phyloP scores from a whole-genome alignment of 164 flowering plant species.

The Macadamia tetraphylla region DNA sequence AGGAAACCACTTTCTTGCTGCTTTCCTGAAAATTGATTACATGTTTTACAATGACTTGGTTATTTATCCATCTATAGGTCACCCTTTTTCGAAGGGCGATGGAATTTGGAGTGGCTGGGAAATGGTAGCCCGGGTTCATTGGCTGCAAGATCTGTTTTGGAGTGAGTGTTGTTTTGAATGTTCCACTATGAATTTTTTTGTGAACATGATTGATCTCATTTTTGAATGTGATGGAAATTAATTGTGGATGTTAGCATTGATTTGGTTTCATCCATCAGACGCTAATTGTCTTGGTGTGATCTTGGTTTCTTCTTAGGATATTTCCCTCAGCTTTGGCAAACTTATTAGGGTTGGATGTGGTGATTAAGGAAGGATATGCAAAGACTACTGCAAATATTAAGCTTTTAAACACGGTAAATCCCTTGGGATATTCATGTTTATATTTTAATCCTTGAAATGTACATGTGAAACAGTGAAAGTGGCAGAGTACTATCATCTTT shows the following conservation, averaged over 20 bases:
- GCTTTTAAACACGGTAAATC: constrained; percentile 59
- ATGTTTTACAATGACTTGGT: constrained; percentile 12
- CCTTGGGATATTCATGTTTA: background rate
- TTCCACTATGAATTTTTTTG: background rate
- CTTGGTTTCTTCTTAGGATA: constrained; percentile 50
- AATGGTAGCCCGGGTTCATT: constrained; percentile 60
- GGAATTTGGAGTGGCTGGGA: constrained; percentile 93
- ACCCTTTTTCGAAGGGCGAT: constrained; percentile 80
- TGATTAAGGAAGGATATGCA: constrained; percentile 63
- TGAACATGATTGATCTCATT: background rate
- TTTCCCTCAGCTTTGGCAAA: constrained; percentile 61
- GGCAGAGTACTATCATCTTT: no score
- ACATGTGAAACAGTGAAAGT: no score
- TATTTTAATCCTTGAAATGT: no score
- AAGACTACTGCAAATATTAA: constrained; percentile 53
- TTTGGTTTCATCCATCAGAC: background rate
- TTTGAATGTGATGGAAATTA: background rate
- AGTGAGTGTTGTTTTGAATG: constrained; percentile 35
- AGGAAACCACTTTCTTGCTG: background rate
- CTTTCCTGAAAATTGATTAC: background rate
- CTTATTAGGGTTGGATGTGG: constrained; percentile 54
- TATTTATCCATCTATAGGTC: constrained; percentile 50
- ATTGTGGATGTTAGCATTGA: background rate
- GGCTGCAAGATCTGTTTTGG: constrained; percentile 59
- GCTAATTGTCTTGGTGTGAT: constrained; percentile 8